phyloP scores from a whole-genome alignment of 306 rosid species.

The Rubus idaeus region DNA sequence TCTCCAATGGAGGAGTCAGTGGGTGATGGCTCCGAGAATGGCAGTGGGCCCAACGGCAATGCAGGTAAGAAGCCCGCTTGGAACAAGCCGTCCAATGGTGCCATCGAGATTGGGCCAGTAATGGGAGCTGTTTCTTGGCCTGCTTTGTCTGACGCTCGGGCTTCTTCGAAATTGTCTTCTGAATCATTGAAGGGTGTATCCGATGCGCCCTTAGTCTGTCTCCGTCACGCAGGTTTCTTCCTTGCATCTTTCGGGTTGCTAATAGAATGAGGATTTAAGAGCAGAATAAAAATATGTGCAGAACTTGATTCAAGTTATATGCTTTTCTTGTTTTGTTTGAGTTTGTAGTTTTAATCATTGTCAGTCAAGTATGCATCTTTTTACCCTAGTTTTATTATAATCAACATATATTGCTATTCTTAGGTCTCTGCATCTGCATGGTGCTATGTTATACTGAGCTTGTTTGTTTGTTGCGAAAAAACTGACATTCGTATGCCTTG shows the following conservation, averaged over 20 bases:
- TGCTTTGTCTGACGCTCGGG: slow-evolving; percentile 54
- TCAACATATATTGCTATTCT: not conserved
- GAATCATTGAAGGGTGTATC: slow-evolving; percentile 56
- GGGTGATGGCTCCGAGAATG: slow-evolving; percentile 43
- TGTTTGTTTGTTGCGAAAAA: slow-evolving; percentile 1
- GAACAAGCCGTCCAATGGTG: slow-evolving; percentile 68
- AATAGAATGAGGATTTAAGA: not conserved
- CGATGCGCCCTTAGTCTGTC: slow-evolving; percentile 50
- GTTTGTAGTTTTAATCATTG: not conserved
- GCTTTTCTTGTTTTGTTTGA: not conserved
- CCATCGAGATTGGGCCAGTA: slow-evolving; percentile 53
- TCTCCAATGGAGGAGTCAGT: slow-evolving; percentile 37
- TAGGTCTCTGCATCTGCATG: not conserved
- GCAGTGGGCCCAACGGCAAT: slow-evolving; percentile 31
- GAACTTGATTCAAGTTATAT: not conserved
- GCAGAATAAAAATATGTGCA: not conserved
- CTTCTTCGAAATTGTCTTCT: slow-evolving; percentile 42
- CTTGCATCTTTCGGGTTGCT: slow-evolving; percentile 9
- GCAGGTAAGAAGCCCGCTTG: slow-evolving; percentile 65
- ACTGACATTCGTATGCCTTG: not conserved
- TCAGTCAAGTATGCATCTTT: not conserved
- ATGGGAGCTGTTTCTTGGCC: slow-evolving; percentile 81
- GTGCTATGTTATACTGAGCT: not conserved
- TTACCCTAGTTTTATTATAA: not conserved
- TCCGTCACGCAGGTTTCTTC: slow-evolving; percentile 57